Conservation (phyloP, 73 alveolate genomes). For the Paramecium octaurelia region DNA sequence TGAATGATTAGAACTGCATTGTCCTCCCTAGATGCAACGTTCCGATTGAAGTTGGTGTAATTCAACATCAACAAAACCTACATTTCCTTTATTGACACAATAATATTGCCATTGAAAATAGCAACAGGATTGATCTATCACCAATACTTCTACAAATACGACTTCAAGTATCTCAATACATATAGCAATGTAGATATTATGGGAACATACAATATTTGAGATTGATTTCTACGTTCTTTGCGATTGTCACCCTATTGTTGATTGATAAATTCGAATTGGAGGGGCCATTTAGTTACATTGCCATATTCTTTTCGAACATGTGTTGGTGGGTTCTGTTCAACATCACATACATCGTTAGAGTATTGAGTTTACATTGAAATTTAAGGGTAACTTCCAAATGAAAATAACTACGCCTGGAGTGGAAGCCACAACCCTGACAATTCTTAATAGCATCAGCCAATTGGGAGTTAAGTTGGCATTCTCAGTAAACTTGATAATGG, state of each 20-base stretch:
- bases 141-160: background rate
- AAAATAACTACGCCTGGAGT: background rate
- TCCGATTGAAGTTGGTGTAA: background rate
- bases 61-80: background rate
- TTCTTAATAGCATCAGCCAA: background rate
- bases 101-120: background rate
- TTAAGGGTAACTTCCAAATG: background rate
- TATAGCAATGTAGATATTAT: background rate
- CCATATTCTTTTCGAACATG: background rate
- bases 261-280: background rate
- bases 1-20: background rate
- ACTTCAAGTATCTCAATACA: background rate
- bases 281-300: background rate
- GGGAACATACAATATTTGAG: background rate
- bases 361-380: background rate
- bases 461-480: conserved; percentile 18
- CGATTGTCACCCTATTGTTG: background rate
- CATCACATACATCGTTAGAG: background rate
- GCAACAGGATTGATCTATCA: background rate
- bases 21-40: conserved; percentile 5
- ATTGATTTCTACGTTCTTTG: background rate
- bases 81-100: background rate
- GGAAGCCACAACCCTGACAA: background rate
- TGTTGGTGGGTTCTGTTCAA: conserved; percentile 20
- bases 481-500: background rate